Base-by-base conservation (phyloP, 2,329 filamentous ascomycete species). In the Colletotrichum liaoningense region DNA sequence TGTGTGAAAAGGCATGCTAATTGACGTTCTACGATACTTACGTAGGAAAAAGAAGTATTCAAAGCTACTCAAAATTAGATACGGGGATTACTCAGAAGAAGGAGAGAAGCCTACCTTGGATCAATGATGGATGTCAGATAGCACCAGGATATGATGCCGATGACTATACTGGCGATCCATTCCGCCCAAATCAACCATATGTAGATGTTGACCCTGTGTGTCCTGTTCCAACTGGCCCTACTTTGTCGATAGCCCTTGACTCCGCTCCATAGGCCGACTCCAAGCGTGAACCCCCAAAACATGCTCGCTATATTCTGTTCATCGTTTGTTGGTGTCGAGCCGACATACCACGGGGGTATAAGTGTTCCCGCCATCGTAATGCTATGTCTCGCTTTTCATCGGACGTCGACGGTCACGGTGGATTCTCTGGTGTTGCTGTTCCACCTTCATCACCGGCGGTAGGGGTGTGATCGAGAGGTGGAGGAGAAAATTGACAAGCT, bases 181-280 rank as follows among this genome's bases (percentile, higher is more conserved):
- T 85, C 83, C 24, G 79, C 63, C 84, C 85, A 86, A 56, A 86
- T 81, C 76, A 85, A 78, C 68, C 79, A 77, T 49, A 85, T 77
- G 67, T 86, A 86, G 5, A 79, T 75, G 24, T 79, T 83, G 49
- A 82, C 76, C 12, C 79, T 78, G 33, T 79, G 77, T 70, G 80
- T 81, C 57, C 81, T 78, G 42, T 76, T 78, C 69, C 77, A 79
- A 63, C 81, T 79, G 28, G 75, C 70, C 54, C 77, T 75, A 3
- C 83, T 83, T 73, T 86, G 84, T 66, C 79, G 78, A 28, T 77
- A 77, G 8, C 79, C 81, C 54, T 80, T 83, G 71, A 82, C 77
- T 58, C 76, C 76, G 57, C 79, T 82, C 62, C 83, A 80, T 62
- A 78, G 77, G 2, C 78, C 79, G 71, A 85, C 79, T 5, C 81